Percentiles rank a stretch among this genome's conserved stretches.
These are phyloP conservation scores for Rhodomyrtus tomentosa DNA, from an alignment of 345 rosid species.

Conservation along the genomic window DNA sequence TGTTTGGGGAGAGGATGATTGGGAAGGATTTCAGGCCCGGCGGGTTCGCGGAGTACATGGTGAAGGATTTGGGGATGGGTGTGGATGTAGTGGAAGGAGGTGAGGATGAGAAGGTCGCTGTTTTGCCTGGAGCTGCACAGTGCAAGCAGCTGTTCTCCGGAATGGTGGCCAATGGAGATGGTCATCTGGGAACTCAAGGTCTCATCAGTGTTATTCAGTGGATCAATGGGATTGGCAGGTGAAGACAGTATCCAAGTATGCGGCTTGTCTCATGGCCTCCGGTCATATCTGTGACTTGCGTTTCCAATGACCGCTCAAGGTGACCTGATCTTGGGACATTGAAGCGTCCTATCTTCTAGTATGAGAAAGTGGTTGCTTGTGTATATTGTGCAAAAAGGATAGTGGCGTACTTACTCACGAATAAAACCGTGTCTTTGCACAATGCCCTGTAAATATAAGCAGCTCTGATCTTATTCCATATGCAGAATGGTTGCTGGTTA, in stretches of 20 bases:
- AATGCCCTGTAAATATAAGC: neutral
- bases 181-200: conserved; percentile 63
- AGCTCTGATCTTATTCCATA: neutral
- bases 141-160: conserved; percentile 61
- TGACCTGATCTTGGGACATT: neutral
- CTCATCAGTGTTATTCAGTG: conserved; percentile 60
- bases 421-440: neutral
- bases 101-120: conserved; percentile 22
- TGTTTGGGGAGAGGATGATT: conserved; percentile 61
- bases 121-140: conserved; percentile 65
- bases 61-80: conserved; percentile 86
- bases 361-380: neutral
- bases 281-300: neutral
- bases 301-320: too few relatives aligned
- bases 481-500: neutral
- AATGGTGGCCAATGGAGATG: conserved; percentile 82
- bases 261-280: neutral
- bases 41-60: conserved; percentile 67
- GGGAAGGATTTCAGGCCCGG: conserved; percentile 56
- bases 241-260: neutral
- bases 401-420: neutral
- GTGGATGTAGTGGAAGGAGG: conserved; percentile 37
- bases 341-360: neutral
- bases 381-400: neutral
- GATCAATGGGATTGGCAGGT: conserved; percentile 35